Evolutionary conservation across 2,329 filamentous ascomycete species (phyloP).

Genomic region (Westerdykella sp.): DNA sequence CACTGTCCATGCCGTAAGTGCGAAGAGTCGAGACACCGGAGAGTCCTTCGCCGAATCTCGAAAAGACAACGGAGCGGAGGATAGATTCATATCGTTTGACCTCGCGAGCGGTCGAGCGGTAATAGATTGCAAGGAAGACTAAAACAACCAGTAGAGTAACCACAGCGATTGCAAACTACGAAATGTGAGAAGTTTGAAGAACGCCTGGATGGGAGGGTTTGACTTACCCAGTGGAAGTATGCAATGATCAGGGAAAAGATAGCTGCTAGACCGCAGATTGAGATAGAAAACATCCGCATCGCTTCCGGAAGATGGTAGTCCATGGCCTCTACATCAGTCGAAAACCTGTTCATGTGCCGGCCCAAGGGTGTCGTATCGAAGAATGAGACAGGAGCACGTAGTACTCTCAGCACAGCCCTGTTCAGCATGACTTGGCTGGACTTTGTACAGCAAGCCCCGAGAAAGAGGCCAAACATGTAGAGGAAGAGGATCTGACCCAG

Average conservation of each 20-base stretch:
- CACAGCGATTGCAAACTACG: constrained; percentile 2
- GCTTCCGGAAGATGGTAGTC: constrained; percentile 2
- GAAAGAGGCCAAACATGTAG: constrained; percentile 5
- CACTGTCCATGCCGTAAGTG: not conserved
- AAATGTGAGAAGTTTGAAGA: too few relatives aligned
- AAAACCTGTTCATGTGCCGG: constrained; percentile 3
- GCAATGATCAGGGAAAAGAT: constrained; percentile 1
- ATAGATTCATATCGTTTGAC: constrained; percentile 2
- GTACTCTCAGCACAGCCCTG: not conserved
- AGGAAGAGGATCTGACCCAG: constrained; percentile 6
- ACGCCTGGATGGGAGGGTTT: too few relatives aligned
- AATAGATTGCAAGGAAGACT: constrained; percentile 1
- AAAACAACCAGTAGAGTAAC: not conserved
- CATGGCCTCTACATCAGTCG: constrained; percentile 1
- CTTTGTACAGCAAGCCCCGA: constrained; percentile 1
- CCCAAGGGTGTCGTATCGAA: constrained; percentile 3
- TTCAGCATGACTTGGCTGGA: not conserved
- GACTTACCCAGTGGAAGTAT: not conserved
- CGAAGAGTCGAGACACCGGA: constrained; percentile 3
- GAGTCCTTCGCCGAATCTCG: not conserved
- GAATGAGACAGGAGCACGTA: constrained; percentile 2
- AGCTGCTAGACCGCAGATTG: not conserved
- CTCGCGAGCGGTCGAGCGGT: constrained; percentile 1
- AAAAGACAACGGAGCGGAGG: not conserved
- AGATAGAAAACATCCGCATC: constrained; percentile 1